Base-by-base conservation (phyloP, 2,329 filamentous ascomycete genomes). In the Aspergillus carbonarius region DNA sequence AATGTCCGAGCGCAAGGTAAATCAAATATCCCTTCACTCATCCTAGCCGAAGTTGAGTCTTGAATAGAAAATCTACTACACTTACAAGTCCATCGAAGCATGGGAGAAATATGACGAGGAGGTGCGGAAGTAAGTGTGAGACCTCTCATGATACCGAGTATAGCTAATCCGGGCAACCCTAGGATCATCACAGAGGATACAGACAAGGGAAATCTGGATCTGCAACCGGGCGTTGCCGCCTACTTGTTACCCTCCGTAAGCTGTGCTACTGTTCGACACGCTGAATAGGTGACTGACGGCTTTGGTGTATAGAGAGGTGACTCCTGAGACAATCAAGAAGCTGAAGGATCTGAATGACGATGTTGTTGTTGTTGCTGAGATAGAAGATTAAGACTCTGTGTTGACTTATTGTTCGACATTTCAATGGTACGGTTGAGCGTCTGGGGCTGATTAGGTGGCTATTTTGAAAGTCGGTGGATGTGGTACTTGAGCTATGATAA, bases 221-320 rank as follows among this genome's bases (percentile, higher is more conserved):
- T 55, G 44, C 32, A 55, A 40, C 15, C 32, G 30, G 47, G 44
- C 44, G 4, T 34, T 55, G 15, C 54, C 54, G 34, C 54, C 54
- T 0, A 55, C 32, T 12, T 42, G 44, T 23, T 55, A 49, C 17
- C 44, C 54, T 34, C 54, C 54, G 54, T 55, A 30, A 49, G 53
- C 49, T 1, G 7, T 37, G 3, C n/a, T 10, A 5, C 8, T 27
- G 34, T 5, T 39, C 1, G 1, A 13, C 23, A 5, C 3, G 12
- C 25, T 39, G 5, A 1, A 0, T 40, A 4, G 5, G 54, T n/a
- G n/a, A n/a, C 46, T 49, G 32, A 55, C n/a, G 2, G 4, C 5
- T 12, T 39, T 20, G 4, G 9, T 13, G 8, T 18, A 5, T 42
- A 40, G 44, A 1, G 30, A 20, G 2, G 3, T 49, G 7, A 42